A percentile compares a stretch with the other conserved stretches of the same genome.
These are phyloP conservation scores for Periconia digitata DNA, from an alignment of 2,329 filamentous ascomycete species.

Conservation along the genomic window DNA sequence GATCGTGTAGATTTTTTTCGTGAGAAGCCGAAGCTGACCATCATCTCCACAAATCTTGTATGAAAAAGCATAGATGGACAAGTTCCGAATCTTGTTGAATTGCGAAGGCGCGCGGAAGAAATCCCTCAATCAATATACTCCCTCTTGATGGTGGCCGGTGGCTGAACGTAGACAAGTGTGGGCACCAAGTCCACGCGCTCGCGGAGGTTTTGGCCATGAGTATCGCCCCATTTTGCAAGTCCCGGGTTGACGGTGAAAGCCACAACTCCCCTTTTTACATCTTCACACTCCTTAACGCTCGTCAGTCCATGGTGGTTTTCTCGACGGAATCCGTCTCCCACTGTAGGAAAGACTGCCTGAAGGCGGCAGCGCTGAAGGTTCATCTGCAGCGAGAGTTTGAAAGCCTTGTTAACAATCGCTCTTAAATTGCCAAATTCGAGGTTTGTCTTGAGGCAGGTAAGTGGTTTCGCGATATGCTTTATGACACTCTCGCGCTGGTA, in stretches of 20 bases:
- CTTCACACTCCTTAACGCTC: conserved; percentile 11
- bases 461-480: not conserved
- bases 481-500: not conserved
- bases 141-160: not conserved
- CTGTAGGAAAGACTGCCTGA: conserved; percentile 16
- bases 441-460: not conserved
- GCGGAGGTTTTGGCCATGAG: conserved; percentile 19
- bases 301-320: conserved; percentile 3
- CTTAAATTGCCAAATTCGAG: not conserved
- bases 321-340: conserved; percentile 6
- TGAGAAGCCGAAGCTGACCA: too few species aligned
- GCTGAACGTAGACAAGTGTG: conserved; percentile 1
- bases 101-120: too few species aligned
- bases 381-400: conserved; percentile 17
- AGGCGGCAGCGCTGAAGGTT: conserved; percentile 15
- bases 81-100: too few species aligned
- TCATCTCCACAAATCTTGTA: too few species aligned
- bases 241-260: conserved; percentile 21
- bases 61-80: too few species aligned
- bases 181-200: conserved; percentile 14
- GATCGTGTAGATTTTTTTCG: too few species aligned
- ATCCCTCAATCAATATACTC: not conserved
- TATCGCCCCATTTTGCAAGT: conserved; percentile 28
- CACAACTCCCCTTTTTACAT: conserved; percentile 9
- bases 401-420: conserved; percentile 17